Percentiles rank a stretch among this genome's conserved stretches.
phyloP scores from a whole-genome alignment of 441 rosid species.

The Brassica balearica region DNA sequence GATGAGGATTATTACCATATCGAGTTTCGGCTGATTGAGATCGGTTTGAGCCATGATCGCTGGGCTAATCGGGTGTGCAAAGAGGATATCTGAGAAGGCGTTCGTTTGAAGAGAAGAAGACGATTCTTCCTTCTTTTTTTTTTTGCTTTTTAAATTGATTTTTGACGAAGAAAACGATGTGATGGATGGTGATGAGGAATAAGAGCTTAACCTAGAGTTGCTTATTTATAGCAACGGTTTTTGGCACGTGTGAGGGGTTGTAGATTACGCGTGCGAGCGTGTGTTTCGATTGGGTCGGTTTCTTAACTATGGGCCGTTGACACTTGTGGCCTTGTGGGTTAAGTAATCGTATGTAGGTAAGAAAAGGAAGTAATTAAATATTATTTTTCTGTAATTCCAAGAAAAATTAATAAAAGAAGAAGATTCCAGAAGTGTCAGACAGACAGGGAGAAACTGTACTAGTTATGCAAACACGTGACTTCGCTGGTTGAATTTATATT shows the following conservation, averaged over 20 bases:
- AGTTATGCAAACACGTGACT: too few relatives aligned
- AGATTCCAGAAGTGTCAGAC: background rate
- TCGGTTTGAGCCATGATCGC: slow-evolving; percentile 55
- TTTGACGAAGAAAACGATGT: slow-evolving; percentile 38
- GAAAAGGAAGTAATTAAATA: slow-evolving; percentile 29
- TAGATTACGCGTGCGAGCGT: slow-evolving; percentile 22
- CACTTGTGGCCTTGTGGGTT: slow-evolving; percentile 34
- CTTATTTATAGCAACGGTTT: slow-evolving; percentile 12
- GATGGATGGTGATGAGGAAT: slow-evolving; percentile 29
- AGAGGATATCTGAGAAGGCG: background rate
- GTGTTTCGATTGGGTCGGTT: slow-evolving; percentile 18
- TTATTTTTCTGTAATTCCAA: background rate
- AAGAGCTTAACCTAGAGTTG: slow-evolving; percentile 15
- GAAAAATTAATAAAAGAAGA: background rate
- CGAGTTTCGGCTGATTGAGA: slow-evolving; percentile 43
- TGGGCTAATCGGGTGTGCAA: background rate
- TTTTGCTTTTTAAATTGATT: background rate
- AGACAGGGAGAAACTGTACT: background rate
- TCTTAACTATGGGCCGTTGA: slow-evolving; percentile 36
- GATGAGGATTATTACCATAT: slow-evolving; percentile 46
- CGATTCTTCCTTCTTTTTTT: background rate
- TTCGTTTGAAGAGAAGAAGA: slow-evolving; percentile 16
- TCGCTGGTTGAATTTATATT: too few relatives aligned
- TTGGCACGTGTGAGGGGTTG: slow-evolving; percentile 31
- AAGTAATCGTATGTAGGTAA: slow-evolving; percentile 38